phyloP scores from a whole-genome alignment of 2,329 filamentous ascomycete species.

The Colletotrichum agaves region DNA sequence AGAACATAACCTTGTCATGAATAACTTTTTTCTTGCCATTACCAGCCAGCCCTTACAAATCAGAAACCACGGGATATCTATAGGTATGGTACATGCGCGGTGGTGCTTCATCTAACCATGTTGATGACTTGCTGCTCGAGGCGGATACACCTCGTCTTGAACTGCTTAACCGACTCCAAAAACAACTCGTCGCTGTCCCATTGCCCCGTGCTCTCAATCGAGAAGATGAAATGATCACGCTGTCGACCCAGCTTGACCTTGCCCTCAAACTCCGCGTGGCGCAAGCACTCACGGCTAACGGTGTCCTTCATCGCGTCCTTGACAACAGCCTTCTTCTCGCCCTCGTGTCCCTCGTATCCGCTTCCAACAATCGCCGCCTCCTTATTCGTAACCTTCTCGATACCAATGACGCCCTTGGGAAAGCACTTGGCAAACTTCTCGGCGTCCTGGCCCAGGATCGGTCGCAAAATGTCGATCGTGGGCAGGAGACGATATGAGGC shows the following conservation, averaged over 20 bases:
- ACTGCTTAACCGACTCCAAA: conserved; percentile 83
- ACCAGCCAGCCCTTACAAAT: conserved; percentile 31
- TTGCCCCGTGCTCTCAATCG: conserved; percentile 93
- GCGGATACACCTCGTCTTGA: conserved; percentile 85
- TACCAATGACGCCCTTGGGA: conserved; percentile 83
- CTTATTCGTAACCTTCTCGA: conserved; percentile 76
- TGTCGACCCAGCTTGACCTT: conserved; percentile 94
- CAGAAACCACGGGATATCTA: conserved; percentile 37
- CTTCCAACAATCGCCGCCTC: conserved; percentile 70
- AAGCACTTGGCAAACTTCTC: conserved; percentile 93
- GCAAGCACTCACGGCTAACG: conserved; percentile 90
- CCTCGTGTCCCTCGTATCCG: conserved; percentile 78
- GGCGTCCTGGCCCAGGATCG: conserved; percentile 88
- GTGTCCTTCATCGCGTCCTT: conserved; percentile 91
- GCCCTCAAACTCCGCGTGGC: conserved; percentile 91
- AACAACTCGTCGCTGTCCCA: conserved; percentile 95
- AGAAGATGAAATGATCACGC: conserved; percentile 97
- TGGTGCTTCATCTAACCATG: conserved; percentile 62
- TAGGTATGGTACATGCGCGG: conserved; percentile 35
- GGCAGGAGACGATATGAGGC: conserved; percentile 93
- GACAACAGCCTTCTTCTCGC: conserved; percentile 89
- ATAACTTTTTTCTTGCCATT: conserved; percentile 36
- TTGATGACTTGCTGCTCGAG: conserved; percentile 77
- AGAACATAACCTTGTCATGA: conserved; percentile 10
- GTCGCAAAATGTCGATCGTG: conserved; percentile 82